Base-by-base conservation (phyloP, 2,329 filamentous ascomycete species). In the Exophiala phaeomuriformis region DNA sequence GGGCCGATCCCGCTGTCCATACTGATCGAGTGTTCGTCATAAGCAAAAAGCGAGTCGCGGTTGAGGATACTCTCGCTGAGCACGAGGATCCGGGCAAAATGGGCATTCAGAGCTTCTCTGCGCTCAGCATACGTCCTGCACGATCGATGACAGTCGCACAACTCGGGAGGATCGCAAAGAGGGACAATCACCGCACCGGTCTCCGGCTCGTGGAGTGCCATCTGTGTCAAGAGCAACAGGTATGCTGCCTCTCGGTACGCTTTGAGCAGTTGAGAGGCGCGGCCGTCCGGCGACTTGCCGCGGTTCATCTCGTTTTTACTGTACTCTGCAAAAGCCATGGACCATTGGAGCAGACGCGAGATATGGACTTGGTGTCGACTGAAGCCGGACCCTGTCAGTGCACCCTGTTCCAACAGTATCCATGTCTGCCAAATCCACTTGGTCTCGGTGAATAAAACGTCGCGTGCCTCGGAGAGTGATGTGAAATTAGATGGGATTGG, bases 351-450 rank as follows among this genome's bases (percentile, higher is more conserved):
- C 9, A 62, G 47, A n/a, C 61, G 57, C 10, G 48, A 49, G 31
- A 62, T 60, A 49, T 63, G 61, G 1, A 49, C 51, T 8, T 62
- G 60, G 33, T 62, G 61, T 3, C 54, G 49, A 4, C 48, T 35
- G 36, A 59, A 61, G 3, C 57, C 54, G 8, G 41, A 36, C 2
- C 55, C 57, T 5, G 49, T 42, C 29, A 58, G 45, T 9, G 46
- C 28, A 27, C 59, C 59, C 29, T 53, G 48, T 41, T 58, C 56
- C 8, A 61, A 49, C 4, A 58, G 53, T 9, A 47, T 40, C 58
- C 60, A 61, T 8, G 58, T 56, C 46, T 59, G 55, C 58, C 59
- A 61, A 37, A 63, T 61, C 59, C 57, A 64, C 42, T 55, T 55
- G 2, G 53, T 51, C 39, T 63, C 60, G 8, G 60, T 61, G 54